Evolutionary conservation across 1,139 yeast genomes (phyloP), one percentile per base, ranked within the genome.

Genomic region (Suhomyces chickasaworum): DNA sequence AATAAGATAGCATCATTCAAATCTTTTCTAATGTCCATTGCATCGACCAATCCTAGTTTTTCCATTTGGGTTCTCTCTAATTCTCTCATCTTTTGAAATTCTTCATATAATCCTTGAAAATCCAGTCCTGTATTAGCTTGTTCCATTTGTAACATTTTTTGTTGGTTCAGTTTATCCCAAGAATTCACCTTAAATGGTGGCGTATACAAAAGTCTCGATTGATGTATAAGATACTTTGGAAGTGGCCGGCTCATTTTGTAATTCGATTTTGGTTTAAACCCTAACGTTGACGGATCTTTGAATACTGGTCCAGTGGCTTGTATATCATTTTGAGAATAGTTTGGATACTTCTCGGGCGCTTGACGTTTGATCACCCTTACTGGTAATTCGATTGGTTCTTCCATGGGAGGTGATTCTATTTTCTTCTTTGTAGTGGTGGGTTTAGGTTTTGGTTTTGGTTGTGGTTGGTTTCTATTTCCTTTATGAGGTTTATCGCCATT

Each of bases 1-100:
- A 95, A 95, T 1, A 78, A 65, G 42, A 91, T 89, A 2, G 99
- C 99, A 54, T 91, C 96, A 50, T 81, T 84, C 27, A 95, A 73
- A 49, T 86, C 84, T 62, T 91, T 90, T 38, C 90, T 81, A 1
- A 81, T 82, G 54, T 89, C 90, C 54, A 90, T 96, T 35, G 85
- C 87, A 64, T 95, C 99, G 2, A 95, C 97, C 10, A 90, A 70
- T 0, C 96, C 95, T 44, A 83, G 69, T 1, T 71, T 66, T 59
- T 91, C 97, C 97, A 93, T 91, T 49, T 82, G 77, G 44, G 70
- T 70, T 49, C 99, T 71, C 65, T 93, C 99, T 7, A 63, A 64
- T 34, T 87, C 95, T 50, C 97, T 75, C 82, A 89, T 77, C 47
- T 73, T 78, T 59, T 86, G 95, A 47, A 88, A 77, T 44, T 69